A percentile compares a stretch with the other conserved stretches of the same genome.
Evolutionary conservation across 2,329 filamentous ascomycete species (phyloP).

Genomic region (Orbilia ellipsospora): DNA sequence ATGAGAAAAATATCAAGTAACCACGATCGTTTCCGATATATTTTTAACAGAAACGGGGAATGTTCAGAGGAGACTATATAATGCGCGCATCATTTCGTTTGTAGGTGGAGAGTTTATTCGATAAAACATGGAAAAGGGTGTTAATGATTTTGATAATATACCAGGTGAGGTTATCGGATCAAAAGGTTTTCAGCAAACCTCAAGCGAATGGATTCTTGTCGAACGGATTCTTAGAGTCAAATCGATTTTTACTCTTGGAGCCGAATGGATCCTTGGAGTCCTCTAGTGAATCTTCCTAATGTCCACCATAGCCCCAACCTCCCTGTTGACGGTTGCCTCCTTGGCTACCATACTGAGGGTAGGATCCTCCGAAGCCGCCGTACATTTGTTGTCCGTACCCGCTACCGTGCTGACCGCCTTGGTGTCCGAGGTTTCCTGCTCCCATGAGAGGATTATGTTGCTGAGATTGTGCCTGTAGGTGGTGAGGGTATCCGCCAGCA

Average conservation of each 20-base stretch:
- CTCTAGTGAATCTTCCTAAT: conserved; percentile 43
- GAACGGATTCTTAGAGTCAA: no score
- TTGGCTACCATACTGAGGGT: conserved; percentile 47
- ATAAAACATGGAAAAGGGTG: conserved; percentile 34
- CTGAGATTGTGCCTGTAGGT: conserved; percentile 52
- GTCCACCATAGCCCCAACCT: conserved; percentile 53
- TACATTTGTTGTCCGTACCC: conserved; percentile 48
- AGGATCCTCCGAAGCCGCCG: conserved; percentile 46
- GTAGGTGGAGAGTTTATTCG: conserved; percentile 41
- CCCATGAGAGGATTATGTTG: conserved; percentile 53
- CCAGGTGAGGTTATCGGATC: neutral
- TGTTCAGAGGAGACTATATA: conserved; percentile 20
- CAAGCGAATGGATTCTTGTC: no score
- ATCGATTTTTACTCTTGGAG: neutral
- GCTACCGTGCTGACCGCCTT: conserved; percentile 37
- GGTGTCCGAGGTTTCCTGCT: conserved; percentile 27
- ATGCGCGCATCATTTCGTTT: conserved; percentile 21
- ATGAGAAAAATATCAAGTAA: conserved; percentile 33
- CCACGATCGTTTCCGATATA: conserved; percentile 23
- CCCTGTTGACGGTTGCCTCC: conserved; percentile 48
- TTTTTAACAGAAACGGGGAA: conserved; percentile 44
- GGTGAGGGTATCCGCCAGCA: conserved; percentile 52
- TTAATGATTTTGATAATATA: conserved; percentile 9
- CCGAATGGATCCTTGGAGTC: conserved; percentile 30
- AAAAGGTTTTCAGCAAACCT: neutral